phyloP scores from a whole-genome alignment of 805 yeast genomes.

The Phaffomyces opuntiae region DNA sequence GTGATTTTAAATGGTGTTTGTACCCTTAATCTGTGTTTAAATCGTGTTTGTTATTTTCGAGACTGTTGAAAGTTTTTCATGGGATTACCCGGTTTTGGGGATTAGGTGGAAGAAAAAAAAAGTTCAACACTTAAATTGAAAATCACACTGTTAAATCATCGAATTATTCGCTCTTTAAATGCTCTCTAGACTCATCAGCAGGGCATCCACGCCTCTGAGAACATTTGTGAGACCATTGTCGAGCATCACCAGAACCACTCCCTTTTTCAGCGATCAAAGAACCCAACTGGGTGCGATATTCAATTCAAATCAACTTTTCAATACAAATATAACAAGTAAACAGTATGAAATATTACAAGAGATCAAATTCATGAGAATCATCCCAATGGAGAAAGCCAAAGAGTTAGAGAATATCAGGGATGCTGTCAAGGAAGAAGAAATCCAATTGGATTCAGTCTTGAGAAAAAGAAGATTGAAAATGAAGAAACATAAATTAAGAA shows the following conservation, averaged over 20 bases:
- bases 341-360: conserved; percentile 6
- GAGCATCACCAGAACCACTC: conserved; percentile 3
- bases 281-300: conserved; percentile 3
- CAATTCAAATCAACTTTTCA: conserved; percentile 2
- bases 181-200: neutral
- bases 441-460: conserved; percentile 55
- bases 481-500: conserved; percentile 96
- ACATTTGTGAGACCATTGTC: conserved; percentile 1
- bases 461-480: conserved; percentile 88
- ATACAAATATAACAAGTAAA: conserved; percentile 8
- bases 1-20: too few relatives aligned
- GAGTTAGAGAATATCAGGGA: conserved; percentile 13
- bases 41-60: neutral
- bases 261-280: neutral
- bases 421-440: conserved; percentile 7
- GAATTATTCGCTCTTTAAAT: neutral
- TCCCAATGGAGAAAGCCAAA: conserved; percentile 18
- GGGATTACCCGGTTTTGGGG: neutral
- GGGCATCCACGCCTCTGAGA: neutral
- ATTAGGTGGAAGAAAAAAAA: too few relatives aligned
- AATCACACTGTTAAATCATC: too few relatives aligned
- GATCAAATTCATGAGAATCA: conserved; percentile 8
- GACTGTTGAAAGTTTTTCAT: neutral
- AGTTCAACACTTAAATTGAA: neutral
- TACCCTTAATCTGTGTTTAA: too few relatives aligned